These are phyloP conservation scores for Dictyostelium intermedium DNA, from an alignment of 78 protist genomes.

Conservation along the genomic window DNA sequence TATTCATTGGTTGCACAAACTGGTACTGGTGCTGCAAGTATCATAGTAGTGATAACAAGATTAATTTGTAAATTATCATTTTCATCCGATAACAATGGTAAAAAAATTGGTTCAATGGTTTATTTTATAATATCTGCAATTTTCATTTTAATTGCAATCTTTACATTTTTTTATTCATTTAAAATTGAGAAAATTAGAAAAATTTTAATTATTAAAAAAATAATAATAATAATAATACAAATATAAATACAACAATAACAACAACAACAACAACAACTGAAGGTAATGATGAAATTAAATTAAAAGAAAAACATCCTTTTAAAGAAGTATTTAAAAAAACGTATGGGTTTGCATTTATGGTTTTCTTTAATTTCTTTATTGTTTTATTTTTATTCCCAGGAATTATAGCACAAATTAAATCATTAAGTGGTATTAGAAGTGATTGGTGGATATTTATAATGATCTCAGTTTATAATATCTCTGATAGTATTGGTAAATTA, in stretches of 20 bases:
- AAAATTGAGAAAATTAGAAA: constrained; percentile 1
- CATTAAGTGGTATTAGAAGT: neutral
- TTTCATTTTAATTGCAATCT: neutral
- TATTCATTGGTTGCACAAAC: constrained; percentile 25
- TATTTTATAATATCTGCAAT: constrained; percentile 34
- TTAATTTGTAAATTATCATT: constrained; percentile 37
- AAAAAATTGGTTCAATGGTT: neutral
- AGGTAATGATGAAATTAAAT: too few relatives aligned
- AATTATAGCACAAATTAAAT: neutral
- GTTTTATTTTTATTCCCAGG: constrained; percentile 46
- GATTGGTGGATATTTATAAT: constrained; percentile 36
- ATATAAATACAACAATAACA: too few relatives aligned
- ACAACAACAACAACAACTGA: too few relatives aligned
- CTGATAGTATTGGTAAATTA: constrained; percentile 55
- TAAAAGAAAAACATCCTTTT: neutral
- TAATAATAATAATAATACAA: neutral
- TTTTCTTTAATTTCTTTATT: constrained; percentile 4
- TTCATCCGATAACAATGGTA: neutral
- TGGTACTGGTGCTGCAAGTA: constrained; percentile 53
- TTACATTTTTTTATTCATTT: constrained; percentile 14
- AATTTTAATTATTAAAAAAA: neutral
- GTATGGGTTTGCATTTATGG: constrained; percentile 2
- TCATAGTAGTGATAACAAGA: constrained; percentile 41
- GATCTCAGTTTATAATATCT: neutral
- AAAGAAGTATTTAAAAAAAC: constrained; percentile 1